A percentile compares a stretch with the other conserved stretches of the same genome.
phyloP scores from a whole-genome alignment of 805 yeast genomes.

The Pichia nakasei region DNA sequence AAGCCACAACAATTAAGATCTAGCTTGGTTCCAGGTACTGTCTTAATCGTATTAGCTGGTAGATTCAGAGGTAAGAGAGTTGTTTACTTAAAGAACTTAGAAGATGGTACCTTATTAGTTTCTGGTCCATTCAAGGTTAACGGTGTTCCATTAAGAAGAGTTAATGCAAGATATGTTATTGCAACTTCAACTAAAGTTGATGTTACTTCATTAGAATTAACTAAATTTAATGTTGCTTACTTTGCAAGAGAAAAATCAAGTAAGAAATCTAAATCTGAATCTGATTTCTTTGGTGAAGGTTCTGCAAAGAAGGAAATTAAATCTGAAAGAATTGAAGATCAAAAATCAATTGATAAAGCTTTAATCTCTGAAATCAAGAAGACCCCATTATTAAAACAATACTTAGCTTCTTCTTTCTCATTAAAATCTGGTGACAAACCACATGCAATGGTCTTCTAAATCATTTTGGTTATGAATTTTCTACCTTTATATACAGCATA shows the following conservation, averaged over 20 bases:
- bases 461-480: slow-evolving; percentile 2
- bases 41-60: slow-evolving; percentile 94
- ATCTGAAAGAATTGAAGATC: slow-evolving; percentile 94
- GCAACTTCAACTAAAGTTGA: slow-evolving; percentile 93
- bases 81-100: slow-evolving; percentile 91
- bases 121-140: slow-evolving; percentile 99
- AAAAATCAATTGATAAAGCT: slow-evolving; percentile 89
- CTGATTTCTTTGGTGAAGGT: slow-evolving; percentile 77
- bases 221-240: slow-evolving; percentile 90
- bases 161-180: slow-evolving; percentile 96
- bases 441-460: slow-evolving; percentile 93
- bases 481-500: too few species aligned
- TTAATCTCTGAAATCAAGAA: slow-evolving; percentile 90
- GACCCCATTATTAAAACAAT: slow-evolving; percentile 94
- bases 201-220: slow-evolving; percentile 71
- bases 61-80: slow-evolving; percentile 99
- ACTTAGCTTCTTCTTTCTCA: slow-evolving; percentile 91
- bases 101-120: slow-evolving; percentile 95
- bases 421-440: slow-evolving; percentile 98
- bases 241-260: slow-evolving; percentile 91
- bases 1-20: slow-evolving; percentile 95
- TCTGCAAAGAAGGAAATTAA: slow-evolving; percentile 78
- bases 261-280: slow-evolving; percentile 75
- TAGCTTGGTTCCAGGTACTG: slow-evolving; percentile 96
- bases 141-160: slow-evolving; percentile 99